Conservation (phyloP, 176 grass and related monocot genomes). For the Elymus sibiricus region DNA sequence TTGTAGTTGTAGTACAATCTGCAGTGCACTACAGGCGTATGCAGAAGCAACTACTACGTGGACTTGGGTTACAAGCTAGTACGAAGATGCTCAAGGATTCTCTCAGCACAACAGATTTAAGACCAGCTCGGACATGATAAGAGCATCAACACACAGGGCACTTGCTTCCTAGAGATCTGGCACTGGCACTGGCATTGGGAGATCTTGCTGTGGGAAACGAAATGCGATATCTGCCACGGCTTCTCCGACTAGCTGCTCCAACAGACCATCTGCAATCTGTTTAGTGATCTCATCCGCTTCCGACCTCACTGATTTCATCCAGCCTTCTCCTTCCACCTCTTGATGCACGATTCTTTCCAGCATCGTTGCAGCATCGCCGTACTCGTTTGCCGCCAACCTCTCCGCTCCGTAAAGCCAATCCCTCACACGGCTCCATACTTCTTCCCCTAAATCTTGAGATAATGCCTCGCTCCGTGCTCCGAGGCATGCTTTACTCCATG, state of each 20-base stretch:
- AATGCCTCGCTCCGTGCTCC: not conserved
- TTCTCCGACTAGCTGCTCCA: constrained; percentile 68
- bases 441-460: constrained; percentile 29
- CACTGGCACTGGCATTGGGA: not conserved
- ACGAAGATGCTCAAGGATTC: constrained; percentile 18
- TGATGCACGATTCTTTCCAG: constrained; percentile 56
- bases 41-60: constrained; percentile 26
- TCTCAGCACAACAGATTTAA: constrained; percentile 25
- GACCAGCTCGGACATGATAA: not conserved
- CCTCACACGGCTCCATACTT: constrained; percentile 52
- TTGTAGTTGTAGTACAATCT: not conserved
- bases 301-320: constrained; percentile 43
- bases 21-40: not conserved
- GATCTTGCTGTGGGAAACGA: constrained; percentile 33
- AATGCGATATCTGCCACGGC: constrained; percentile 23
- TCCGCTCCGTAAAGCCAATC: constrained; percentile 50
- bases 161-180: constrained; percentile 36
- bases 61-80: constrained; percentile 17
- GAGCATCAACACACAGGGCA: not conserved
- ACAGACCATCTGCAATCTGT: constrained; percentile 46
- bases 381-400: constrained; percentile 13
- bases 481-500: constrained; percentile 31
- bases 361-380: constrained; percentile 19
- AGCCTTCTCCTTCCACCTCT: constrained; percentile 57
- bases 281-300: constrained; percentile 50